phyloP scores from a whole-genome alignment of 345 rosid species.

The Diplotaxis tenuifolia region DNA sequence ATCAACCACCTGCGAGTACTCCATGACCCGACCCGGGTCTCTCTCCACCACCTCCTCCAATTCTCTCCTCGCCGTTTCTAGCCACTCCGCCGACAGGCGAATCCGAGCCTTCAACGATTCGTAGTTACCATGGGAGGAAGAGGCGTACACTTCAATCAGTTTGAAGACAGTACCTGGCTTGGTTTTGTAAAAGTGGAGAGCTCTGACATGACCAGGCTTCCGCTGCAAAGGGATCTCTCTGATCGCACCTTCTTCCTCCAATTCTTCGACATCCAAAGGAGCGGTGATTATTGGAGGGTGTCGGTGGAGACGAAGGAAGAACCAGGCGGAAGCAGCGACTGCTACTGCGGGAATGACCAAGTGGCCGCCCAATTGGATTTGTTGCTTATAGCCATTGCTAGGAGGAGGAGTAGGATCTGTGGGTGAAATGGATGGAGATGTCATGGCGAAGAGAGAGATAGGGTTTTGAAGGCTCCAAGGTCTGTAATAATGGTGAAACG shows the following conservation, averaged over 20 bases:
- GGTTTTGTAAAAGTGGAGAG: constrained; percentile 30
- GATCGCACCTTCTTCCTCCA: constrained; percentile 22
- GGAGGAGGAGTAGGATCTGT: background rate
- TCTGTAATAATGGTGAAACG: constrained; percentile 33
- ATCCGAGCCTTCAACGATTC: constrained; percentile 34
- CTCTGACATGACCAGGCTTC: constrained; percentile 20
- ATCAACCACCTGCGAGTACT: constrained; percentile 31
- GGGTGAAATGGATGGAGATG: constrained; percentile 28
- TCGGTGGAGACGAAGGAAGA: constrained; percentile 29
- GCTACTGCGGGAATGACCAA: constrained; percentile 34
- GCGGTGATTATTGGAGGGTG: constrained; percentile 31
- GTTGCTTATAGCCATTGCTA: background rate
- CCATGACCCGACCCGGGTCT: constrained; percentile 35
- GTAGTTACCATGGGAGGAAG: constrained; percentile 7
- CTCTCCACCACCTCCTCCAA: constrained; percentile 20
- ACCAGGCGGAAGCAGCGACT: constrained; percentile 37
- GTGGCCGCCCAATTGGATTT: constrained; percentile 29
- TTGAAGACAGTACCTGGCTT: constrained; percentile 25
- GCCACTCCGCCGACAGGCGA: constrained; percentile 27
- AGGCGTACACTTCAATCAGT: constrained; percentile 10
- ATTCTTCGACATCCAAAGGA: no score
- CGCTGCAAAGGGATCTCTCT: constrained; percentile 31
- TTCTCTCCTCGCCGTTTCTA: constrained; percentile 28
- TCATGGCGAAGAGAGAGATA: constrained; percentile 36
- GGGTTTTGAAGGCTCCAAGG: constrained; percentile 33